Base-by-base conservation (phyloP, 2,329 filamentous ascomycete genomes). In the Colletotrichum euphorbiae region DNA sequence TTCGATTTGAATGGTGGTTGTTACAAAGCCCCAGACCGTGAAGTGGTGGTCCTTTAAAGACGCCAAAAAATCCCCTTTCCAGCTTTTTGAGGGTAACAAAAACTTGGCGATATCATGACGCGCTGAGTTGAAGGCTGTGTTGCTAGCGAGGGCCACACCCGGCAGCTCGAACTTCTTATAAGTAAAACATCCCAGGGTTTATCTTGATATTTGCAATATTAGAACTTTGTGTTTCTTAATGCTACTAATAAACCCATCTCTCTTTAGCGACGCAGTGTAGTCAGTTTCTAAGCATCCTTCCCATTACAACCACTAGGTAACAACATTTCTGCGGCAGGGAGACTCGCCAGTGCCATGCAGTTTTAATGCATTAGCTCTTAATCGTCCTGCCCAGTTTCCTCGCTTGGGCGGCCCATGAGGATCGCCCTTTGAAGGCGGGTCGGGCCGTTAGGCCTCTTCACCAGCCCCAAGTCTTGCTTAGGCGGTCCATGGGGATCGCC, bases 101-200 rank as follows among this genome's bases (percentile, higher is more conserved):
- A 0, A 78, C 72, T 0, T 78, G 1, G 78, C 74, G 42, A 76
- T 78, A 46, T 80, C 61, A 28, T 72, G 69, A 4, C 75, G 73
- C 1, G 76, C 77, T 1, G 82, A 71, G 8, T 74, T 72, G 15
- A 79, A 73, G 11, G 75, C 78, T 2, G 78, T 79, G 51, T 81
- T 77, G 9, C 79, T 79, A 0, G 78, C 74, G 15, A 81, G 62
- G 19, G 79, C 76, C 1, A 75, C 75, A 5, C 75, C 73, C 2
- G 71, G 70, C 2, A 80, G 64, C 21, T 80, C 77, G 6, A 77
- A 71, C 3, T 24, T 1, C 2, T 72, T 73, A 24, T 24, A 24
- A 24, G 21, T 52, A 52, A 7, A 13, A n/a, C 3, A 12, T 2
- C 11, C 38, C 38, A 11, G 21, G 8, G 6, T 24, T 24, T 24